A percentile compares a stretch with the other conserved stretches of the same genome.
Evolutionary conservation across 83 land plant species (phyloP).

Genomic region (Diphasiastrum complanatum): DNA sequence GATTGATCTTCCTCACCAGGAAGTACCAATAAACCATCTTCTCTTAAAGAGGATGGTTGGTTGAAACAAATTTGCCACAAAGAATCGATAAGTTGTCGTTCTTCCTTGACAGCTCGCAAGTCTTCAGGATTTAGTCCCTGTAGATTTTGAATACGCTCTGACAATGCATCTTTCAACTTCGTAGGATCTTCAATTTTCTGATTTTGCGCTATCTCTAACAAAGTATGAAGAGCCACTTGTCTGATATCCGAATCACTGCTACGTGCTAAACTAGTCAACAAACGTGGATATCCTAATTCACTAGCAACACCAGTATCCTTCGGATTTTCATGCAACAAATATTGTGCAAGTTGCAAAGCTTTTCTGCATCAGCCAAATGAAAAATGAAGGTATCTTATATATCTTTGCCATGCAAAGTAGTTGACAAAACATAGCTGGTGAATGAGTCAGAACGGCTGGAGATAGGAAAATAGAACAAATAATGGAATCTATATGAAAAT

Average conservation of each 20-base stretch:
- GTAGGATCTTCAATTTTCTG: conserved; percentile 34
- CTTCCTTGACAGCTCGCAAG: conserved; percentile 72
- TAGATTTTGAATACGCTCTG: conserved; percentile 46
- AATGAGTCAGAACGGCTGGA: too few species aligned
- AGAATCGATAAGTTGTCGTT: conserved; percentile 73
- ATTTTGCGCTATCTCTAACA: conserved; percentile 55
- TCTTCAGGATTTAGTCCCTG: conserved; percentile 46
- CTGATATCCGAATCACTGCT: conserved; percentile 67
- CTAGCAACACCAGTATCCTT: conserved; percentile 53
- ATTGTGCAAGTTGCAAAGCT: conserved; percentile 75
- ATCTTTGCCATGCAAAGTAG: too few species aligned
- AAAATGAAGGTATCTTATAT: too few species aligned
- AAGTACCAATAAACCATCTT: conserved; percentile 65
- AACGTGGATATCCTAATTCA: conserved; percentile 72
- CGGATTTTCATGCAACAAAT: conserved; percentile 64
- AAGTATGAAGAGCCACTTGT: conserved; percentile 66
- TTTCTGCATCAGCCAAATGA: conserved; percentile 50
- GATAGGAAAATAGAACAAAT: too few species aligned
- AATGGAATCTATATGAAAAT: too few species aligned
- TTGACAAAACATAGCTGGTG: too few species aligned
- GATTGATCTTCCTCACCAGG: conserved; percentile 93
- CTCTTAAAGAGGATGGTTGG: conserved; percentile 76
- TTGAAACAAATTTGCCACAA: conserved; percentile 65
- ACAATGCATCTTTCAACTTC: conserved; percentile 54
- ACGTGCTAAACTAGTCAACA: conserved; percentile 53